A percentile compares a stretch with the other conserved stretches of the same genome.
phyloP scores from a whole-genome alignment of 306 rosid genomes.

The Gynostemma pentaphyllum region DNA sequence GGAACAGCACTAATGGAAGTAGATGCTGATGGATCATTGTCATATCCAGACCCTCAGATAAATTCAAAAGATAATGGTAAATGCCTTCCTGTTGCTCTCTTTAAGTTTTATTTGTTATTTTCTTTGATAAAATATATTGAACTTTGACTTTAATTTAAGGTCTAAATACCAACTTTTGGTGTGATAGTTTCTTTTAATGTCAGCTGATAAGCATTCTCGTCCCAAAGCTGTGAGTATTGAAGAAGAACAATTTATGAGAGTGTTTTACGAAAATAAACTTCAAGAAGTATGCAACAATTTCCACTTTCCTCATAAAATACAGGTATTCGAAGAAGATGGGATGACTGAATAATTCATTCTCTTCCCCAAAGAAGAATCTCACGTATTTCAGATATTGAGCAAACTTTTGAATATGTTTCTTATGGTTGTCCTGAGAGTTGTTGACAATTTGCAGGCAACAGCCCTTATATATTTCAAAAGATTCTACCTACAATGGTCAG shows the following conservation, averaged over 20 bases:
- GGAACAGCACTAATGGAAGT: constrained; percentile 71
- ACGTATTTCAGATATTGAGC: neutral
- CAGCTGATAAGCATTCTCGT: constrained; percentile 75
- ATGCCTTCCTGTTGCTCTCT: constrained; percentile 11
- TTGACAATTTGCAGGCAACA: constrained; percentile 56
- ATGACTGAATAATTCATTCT: neutral
- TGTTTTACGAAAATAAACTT: constrained; percentile 41
- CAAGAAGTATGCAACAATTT: constrained; percentile 80
- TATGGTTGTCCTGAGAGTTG: constrained; percentile 14
- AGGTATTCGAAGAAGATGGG: constrained; percentile 29
- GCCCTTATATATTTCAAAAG: constrained; percentile 93
- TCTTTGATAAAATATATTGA: neutral
- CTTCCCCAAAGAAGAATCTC: constrained; percentile 3
- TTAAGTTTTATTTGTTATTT: neutral
- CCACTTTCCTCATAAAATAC: constrained; percentile 85
- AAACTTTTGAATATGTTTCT: neutral
- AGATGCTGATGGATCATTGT: constrained; percentile 61
- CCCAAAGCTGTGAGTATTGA: constrained; percentile 55
- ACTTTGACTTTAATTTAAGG: neutral
- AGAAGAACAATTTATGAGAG: constrained; percentile 47
- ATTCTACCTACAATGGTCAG: constrained; percentile 85
- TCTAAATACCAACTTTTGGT: constrained; percentile 14
- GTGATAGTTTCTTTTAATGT: constrained; percentile 8
- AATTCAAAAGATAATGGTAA: constrained; percentile 46
- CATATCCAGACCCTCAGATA: constrained; percentile 52